Evolutionary conservation across 2,329 filamentous ascomycete species (phyloP).

Genomic region (Fusarium sp.): DNA sequence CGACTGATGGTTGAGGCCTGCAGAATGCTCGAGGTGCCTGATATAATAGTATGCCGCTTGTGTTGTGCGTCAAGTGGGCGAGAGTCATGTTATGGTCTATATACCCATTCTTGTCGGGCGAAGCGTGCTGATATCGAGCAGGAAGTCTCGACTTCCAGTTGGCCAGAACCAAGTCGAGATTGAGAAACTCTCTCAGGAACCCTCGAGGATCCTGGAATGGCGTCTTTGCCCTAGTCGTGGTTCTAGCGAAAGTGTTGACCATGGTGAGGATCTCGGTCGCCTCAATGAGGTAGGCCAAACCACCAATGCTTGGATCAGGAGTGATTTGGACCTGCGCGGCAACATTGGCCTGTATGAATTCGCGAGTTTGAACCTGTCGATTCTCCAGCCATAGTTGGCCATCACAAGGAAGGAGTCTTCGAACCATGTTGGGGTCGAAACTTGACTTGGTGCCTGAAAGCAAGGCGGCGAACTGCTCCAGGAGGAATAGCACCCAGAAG

Average conservation of each 20-base stretch:
- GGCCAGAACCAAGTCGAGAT: neutral
- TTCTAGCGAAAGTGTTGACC: neutral
- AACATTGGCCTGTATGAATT: neutral
- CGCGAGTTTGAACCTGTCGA: neutral
- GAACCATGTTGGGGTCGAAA: neutral
- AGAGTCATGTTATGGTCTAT: neutral
- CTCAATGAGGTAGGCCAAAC: neutral
- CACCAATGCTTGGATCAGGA: neutral
- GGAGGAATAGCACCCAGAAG: neutral
- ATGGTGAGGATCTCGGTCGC: neutral
- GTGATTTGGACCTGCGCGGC: neutral
- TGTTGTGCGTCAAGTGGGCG: neutral
- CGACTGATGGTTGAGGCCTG: neutral
- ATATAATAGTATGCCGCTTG: neutral
- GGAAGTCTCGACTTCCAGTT: neutral
- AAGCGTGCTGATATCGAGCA: neutral
- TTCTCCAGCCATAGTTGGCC: neutral
- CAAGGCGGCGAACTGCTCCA: neutral
- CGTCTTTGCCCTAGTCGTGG: neutral
- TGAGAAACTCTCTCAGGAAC: neutral
- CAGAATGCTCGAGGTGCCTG: neutral
- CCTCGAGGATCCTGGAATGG: neutral
- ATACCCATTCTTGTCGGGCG: neutral
- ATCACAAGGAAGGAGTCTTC: neutral
- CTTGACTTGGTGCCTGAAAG: neutral